Percentiles rank a stretch among this genome's conserved stretches.
Evolutionary conservation across 2,329 filamentous ascomycete genomes (phyloP).

Genomic region (Cladosporium cucumerinum): DNA sequence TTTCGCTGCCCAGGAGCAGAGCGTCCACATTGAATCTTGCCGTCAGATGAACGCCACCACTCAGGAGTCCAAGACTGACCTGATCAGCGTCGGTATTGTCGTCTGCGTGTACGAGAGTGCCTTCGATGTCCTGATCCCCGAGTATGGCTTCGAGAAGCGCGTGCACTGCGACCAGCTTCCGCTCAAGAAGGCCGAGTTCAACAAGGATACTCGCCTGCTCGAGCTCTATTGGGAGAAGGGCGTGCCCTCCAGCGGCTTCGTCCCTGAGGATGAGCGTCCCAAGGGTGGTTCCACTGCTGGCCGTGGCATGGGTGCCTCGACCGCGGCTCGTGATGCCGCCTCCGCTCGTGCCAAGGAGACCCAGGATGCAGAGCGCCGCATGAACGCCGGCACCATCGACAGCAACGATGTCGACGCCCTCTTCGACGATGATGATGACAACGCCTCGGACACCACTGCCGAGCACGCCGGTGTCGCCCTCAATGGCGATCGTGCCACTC

Average conservation of each 20-base stretch:
- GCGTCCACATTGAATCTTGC: conserved; percentile 96
- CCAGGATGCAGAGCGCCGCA: conserved; percentile 87
- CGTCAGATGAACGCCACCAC: conserved; percentile 91
- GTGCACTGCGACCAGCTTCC: conserved; percentile 98
- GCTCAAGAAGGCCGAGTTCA: conserved; percentile 97
- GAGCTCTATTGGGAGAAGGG: conserved; percentile 99
- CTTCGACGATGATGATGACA: conserved; percentile 73
- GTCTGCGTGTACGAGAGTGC: conserved; percentile 97
- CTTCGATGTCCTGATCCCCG: conserved; percentile 95
- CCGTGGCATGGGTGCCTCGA: conserved; percentile 59
- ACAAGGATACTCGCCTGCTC: conserved; percentile 89
- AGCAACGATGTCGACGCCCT: conserved; percentile 92
- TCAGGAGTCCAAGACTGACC: conserved; percentile 80
- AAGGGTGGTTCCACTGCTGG: conserved; percentile 66
- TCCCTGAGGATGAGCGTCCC: conserved; percentile 93
- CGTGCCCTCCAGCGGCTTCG: conserved; percentile 89
- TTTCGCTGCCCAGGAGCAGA: conserved; percentile 96
- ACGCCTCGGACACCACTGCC: conserved; percentile 83
- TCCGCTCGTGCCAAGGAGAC: conserved; percentile 79
- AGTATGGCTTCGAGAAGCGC: conserved; percentile 98
- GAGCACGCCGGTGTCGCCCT: conserved; percentile 79
- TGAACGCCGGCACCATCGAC: conserved; percentile 90
- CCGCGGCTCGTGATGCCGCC: conserved; percentile 76
- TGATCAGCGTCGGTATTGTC: conserved; percentile 93
- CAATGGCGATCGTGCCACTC: conserved; percentile 76